A percentile compares a stretch with the other conserved stretches of the same genome.
phyloP scores from a whole-genome alignment of 129 eudicot genomes.

The Escallonia rubra region DNA sequence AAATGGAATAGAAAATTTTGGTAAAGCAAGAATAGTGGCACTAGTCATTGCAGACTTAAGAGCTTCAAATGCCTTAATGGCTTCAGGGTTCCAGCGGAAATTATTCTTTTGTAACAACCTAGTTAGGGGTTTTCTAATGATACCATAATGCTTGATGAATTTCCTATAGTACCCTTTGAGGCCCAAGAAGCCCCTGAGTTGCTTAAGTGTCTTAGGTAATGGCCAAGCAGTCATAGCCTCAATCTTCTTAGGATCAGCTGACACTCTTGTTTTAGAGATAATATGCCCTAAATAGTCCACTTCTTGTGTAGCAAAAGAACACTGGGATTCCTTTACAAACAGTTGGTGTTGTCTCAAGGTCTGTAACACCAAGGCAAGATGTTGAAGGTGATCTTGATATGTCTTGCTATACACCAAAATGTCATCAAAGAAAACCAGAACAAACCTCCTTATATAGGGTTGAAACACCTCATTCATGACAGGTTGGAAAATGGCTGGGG shows the following conservation, averaged over 20 bases:
- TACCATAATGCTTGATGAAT: too few relatives aligned
- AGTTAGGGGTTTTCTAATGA: too few relatives aligned
- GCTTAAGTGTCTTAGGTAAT: too few relatives aligned
- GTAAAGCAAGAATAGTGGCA: not conserved
- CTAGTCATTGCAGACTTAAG: not conserved
- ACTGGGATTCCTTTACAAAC: not conserved
- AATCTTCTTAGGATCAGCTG: not conserved
- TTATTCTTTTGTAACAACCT: too few relatives aligned
- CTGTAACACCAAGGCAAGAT: not conserved
- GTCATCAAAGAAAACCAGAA: constrained; percentile 9
- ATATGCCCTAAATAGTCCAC: constrained; percentile 12
- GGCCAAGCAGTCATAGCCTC: not conserved
- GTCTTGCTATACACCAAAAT: not conserved
- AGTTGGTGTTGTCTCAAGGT: not conserved
- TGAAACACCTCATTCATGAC: not conserved
- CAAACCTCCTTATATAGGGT: not conserved
- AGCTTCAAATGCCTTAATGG: too few relatives aligned
- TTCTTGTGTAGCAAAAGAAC: not conserved
- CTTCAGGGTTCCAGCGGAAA: too few relatives aligned
- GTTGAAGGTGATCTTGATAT: not conserved
- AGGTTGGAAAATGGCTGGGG: too few relatives aligned
- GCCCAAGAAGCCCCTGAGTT: too few relatives aligned
- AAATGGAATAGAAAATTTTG: not conserved
- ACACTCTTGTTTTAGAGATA: not conserved
- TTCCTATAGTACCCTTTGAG: too few relatives aligned